Base-by-base conservation (phyloP, 2,329 filamentous ascomycete species). In the Colletotrichum eremochloae region DNA sequence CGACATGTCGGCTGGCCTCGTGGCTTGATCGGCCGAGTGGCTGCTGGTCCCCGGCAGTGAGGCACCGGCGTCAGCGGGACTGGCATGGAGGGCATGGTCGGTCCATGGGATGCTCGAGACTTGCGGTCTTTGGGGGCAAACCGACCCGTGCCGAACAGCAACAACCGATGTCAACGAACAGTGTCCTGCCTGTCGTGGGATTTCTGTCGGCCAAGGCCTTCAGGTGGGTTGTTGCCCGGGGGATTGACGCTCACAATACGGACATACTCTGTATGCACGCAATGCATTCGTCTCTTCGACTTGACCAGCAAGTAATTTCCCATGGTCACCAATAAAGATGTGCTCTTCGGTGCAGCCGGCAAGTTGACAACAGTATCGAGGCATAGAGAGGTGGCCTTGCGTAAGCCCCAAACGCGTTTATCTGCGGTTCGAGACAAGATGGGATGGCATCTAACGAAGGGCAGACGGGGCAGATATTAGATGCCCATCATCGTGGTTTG, bases 11-110 rank as follows among this genome's bases (percentile, higher is more conserved):
- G 66, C 53, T 69, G 66, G 53, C 55, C 31, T 69, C 42, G 66
- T 70, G 70, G 70, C 70, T 70, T 56, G 38, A 61, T 65, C 66
- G 66, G 66, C 66, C 70, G 66, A 61, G 66, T 72, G 65, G 60
- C 65, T 72, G 66, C 68, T 64, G 14, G 24, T 53, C 60, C 57
- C 46, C 70, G 46, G 66, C 66, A 64, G 29, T 44, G n/a, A 60
- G 42, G 61, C 66, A 36, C 48, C 53, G 48, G 46, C 11, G 12
- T 53, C 38, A 55, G 44, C 18, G 40, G 33, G 44, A 52, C 44
- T 58, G 20, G 38, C 52, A 63, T 42, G 36, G 20, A 36, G 24
- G 42, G 18, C 56, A 36, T 31, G 46, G 33, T 50, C 24, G 24
- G 24, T 24, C 24, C 14, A 33, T 55, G 36, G 36, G 15, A 24